Conservation (phyloP, 768 basidiomycete genomes). For the Nidularia pulvinata region DNA sequence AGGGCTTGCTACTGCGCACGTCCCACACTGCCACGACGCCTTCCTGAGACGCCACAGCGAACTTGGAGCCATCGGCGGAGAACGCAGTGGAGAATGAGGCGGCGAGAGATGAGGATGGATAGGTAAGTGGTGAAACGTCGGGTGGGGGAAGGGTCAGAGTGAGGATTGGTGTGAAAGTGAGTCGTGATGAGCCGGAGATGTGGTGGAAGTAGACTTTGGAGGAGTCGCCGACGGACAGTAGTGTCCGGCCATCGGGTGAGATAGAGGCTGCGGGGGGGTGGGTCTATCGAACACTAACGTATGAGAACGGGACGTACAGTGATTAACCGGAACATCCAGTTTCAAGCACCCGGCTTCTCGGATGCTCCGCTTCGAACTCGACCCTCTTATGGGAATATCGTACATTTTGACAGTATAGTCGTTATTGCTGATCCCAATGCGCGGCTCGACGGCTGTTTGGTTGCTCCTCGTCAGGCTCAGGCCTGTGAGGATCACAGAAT, state of each 20-base stretch:
- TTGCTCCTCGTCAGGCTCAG: slow-evolving; percentile 24
- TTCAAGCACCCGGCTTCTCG: slow-evolving; percentile 50
- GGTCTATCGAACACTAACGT: slow-evolving; percentile 6
- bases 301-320: slow-evolving; percentile 50
- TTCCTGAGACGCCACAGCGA: slow-evolving; percentile 84
- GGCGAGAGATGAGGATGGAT: slow-evolving; percentile 43
- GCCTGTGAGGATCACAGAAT: slow-evolving; percentile 10
- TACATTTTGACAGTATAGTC: slow-evolving; percentile 83
- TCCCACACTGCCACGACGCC: slow-evolving; percentile 84
- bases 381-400: slow-evolving; percentile 60
- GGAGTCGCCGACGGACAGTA: slow-evolving; percentile 92
- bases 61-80: slow-evolving; percentile 73
- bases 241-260: slow-evolving; percentile 84
- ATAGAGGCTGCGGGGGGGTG: slow-evolving; percentile 65
- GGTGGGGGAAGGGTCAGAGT: slow-evolving; percentile 70
- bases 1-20: slow-evolving; percentile 68
- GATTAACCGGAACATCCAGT: slow-evolving; percentile 76
- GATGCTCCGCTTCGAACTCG: slow-evolving; percentile 36
- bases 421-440: slow-evolving; percentile 86
- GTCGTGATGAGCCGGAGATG: slow-evolving; percentile 60
- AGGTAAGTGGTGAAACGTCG: slow-evolving; percentile 31
- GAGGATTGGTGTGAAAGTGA: slow-evolving; percentile 65
- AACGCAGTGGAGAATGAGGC: slow-evolving; percentile 85
- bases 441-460: slow-evolving; percentile 69
- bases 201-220: slow-evolving; percentile 83